These are phyloP conservation scores for Eruca vesicaria DNA, from an alignment of 441 rosid genomes.

Conservation along the genomic window DNA sequence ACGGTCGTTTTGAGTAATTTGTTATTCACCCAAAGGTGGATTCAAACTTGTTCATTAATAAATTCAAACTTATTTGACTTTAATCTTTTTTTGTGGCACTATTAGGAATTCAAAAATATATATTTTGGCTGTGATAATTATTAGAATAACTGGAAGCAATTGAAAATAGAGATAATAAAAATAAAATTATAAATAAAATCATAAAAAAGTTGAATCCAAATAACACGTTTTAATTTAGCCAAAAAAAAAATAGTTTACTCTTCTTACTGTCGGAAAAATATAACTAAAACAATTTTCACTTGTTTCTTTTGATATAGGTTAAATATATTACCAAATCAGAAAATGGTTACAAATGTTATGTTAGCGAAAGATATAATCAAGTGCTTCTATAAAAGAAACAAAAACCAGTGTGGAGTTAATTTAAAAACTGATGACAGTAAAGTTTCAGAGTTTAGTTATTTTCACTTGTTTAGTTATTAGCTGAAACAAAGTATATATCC, in stretches of 20 bases:
- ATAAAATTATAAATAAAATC: neutral
- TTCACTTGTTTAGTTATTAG: neutral
- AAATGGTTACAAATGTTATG: too few relatives aligned
- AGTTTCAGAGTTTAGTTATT: too few relatives aligned
- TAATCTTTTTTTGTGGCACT: neutral
- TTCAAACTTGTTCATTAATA: neutral
- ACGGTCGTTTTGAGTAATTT: conserved; percentile 26
- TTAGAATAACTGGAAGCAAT: neutral
- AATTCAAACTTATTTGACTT: neutral
- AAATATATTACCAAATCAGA: too few relatives aligned
- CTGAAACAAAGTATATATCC: neutral
- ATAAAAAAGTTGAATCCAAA: neutral
- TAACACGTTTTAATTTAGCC: too few relatives aligned
- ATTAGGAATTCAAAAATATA: neutral
- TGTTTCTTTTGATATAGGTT: too few relatives aligned
- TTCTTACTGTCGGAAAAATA: too few relatives aligned
- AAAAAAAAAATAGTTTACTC: too few relatives aligned
- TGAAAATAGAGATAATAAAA: neutral
- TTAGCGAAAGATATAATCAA: too few relatives aligned
- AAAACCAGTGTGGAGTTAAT: too few relatives aligned
- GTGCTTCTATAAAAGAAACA: too few relatives aligned
- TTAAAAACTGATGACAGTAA: too few relatives aligned
- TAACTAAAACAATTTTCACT: too few relatives aligned
- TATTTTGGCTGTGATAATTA: neutral
- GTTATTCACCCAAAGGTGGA: neutral